phyloP scores from a whole-genome alignment of 805 yeast species.

The Pichia nakasei region DNA sequence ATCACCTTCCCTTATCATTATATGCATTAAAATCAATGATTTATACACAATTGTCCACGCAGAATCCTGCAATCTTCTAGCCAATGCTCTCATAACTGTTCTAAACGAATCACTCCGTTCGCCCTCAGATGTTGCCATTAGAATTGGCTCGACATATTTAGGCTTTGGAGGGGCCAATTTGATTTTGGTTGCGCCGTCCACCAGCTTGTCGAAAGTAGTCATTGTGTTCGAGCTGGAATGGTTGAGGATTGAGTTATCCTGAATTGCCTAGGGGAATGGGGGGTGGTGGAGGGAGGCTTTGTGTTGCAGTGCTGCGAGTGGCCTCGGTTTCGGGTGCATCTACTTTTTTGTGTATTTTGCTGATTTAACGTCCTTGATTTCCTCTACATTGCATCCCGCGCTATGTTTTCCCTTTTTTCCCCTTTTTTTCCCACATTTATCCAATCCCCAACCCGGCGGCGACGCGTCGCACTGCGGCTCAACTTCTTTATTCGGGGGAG shows the following conservation, averaged over 20 bases:
- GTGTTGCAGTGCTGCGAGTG: no score
- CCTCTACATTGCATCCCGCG: no score
- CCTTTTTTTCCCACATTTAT: neutral
- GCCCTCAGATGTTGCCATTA: constrained; percentile 54
- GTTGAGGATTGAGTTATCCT: no score
- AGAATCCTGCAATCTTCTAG: constrained; percentile 56
- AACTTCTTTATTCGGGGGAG: no score
- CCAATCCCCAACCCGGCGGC: no score
- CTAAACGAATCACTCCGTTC: constrained; percentile 45
- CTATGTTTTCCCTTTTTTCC: neutral
- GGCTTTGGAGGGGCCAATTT: constrained; percentile 96
- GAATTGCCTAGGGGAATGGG: no score
- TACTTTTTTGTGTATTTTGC: no score
- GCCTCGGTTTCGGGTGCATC: no score
- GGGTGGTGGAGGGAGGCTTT: no score
- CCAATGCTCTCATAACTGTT: constrained; percentile 59
- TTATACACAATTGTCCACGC: constrained; percentile 93
- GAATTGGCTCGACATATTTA: constrained; percentile 89
- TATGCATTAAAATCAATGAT: constrained; percentile 73
- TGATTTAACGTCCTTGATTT: no score
- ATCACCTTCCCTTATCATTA: constrained; percentile 90
- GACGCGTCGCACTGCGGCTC: no score
- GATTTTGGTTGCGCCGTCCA: constrained; percentile 69
- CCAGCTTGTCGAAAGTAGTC: constrained; percentile 67
- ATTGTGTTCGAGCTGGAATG: no score